Conservation (phyloP, 345 rosid species). For the Melaleuca alternifolia region DNA sequence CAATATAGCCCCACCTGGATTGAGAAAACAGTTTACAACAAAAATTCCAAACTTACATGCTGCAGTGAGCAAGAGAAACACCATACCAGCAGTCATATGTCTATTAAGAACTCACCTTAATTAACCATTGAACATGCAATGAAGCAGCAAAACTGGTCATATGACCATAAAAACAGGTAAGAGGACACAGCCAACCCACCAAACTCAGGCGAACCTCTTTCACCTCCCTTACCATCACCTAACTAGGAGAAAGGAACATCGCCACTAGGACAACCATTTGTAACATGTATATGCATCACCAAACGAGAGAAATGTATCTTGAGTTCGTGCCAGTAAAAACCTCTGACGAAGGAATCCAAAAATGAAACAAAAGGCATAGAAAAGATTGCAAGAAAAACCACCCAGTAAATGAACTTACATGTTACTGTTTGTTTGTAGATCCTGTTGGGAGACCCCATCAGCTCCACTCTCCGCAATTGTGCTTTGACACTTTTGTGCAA, state of each 20-base stretch:
- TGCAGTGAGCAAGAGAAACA: not conserved
- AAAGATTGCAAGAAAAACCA: not conserved
- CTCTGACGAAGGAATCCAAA: not conserved
- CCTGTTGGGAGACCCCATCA: slow-evolving; percentile 85
- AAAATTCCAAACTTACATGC: not conserved
- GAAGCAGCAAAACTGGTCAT: not conserved
- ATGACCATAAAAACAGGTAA: not conserved
- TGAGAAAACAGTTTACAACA: not conserved
- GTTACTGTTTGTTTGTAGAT: slow-evolving; percentile 84
- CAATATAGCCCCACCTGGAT: not conserved
- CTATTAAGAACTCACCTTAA: not conserved
- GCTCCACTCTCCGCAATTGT: slow-evolving; percentile 82
- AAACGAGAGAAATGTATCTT: not conserved
- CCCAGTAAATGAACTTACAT: slow-evolving; percentile 38
- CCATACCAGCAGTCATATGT: not conserved
- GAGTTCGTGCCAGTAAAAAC: not conserved
- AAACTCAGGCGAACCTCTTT: not conserved
- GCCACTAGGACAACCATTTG: not conserved
- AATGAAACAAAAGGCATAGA: not conserved
- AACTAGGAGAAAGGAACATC: not conserved
- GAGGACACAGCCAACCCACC: not conserved
- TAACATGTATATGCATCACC: not conserved
- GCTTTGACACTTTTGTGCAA: slow-evolving; percentile 94
- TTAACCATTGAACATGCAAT: not conserved
- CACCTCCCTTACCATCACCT: not conserved